Percentiles rank a stretch among this genome's conserved stretches.
Evolutionary conservation across 176 grass and related monocot genomes (phyloP).

Genomic region (Raddia guianensis): DNA sequence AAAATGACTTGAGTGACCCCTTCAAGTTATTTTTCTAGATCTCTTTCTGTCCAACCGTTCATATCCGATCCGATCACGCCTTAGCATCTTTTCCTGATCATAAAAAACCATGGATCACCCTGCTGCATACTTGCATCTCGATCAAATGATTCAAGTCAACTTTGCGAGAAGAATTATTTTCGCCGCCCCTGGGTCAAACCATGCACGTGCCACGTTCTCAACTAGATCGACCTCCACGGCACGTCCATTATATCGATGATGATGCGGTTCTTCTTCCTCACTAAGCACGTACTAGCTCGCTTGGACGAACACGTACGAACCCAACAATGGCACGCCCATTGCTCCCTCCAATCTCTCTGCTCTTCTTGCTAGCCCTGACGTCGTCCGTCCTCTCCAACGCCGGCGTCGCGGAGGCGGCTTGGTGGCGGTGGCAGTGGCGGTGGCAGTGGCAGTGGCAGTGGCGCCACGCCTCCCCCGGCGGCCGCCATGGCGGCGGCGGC

Average conservation of each 20-base stretch:
- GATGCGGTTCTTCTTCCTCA: background rate
- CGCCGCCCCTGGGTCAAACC: background rate
- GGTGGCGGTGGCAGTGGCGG: constrained; percentile 10
- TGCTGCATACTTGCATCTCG: too few relatives aligned
- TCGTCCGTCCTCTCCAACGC: background rate
- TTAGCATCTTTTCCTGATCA: too few relatives aligned
- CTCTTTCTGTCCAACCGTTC: too few relatives aligned
- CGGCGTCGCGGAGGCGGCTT: background rate
- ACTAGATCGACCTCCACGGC: background rate
- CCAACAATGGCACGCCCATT: background rate
- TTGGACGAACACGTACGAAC: too few relatives aligned
- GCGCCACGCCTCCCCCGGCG: background rate
- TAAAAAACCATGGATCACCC: too few relatives aligned
- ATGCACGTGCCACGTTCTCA: constrained; percentile 27
- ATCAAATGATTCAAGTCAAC: constrained; percentile 28
- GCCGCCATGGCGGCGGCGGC: background rate
- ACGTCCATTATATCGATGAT: background rate
- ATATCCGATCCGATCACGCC: too few relatives aligned
- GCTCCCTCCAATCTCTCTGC: background rate
- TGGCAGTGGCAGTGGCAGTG: too few relatives aligned
- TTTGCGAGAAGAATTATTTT: background rate
- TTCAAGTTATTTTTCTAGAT: too few relatives aligned
- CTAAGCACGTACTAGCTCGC: background rate
- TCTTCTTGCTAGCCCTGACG: background rate
- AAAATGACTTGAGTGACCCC: too few relatives aligned